Conservation (phyloP, 352 stramenopile species). For the Phytopythium delawarense region DNA sequence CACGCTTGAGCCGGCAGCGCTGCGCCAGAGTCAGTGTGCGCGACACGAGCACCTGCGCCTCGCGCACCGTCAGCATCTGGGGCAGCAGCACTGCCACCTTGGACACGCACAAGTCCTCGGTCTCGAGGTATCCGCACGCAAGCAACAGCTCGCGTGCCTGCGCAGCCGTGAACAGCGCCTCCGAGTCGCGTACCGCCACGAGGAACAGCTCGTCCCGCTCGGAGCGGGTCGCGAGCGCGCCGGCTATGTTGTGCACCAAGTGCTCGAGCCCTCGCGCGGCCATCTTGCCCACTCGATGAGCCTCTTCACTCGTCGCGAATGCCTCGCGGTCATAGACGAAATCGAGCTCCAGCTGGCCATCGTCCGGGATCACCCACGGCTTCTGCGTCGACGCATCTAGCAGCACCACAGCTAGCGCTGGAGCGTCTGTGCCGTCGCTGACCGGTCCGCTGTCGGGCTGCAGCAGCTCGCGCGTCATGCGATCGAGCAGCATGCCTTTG, state of each 20-base stretch:
- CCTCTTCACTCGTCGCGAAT: constrained; percentile 53
- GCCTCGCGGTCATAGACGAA: constrained; percentile 80
- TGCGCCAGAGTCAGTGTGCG: constrained; percentile 64
- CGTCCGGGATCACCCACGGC: constrained; percentile 60
- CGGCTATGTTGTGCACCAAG: constrained; percentile 67
- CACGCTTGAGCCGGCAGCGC: constrained; percentile 68
- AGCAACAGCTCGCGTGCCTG: constrained; percentile 84
- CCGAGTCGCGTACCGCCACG: constrained; percentile 71
- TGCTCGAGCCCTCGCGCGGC: constrained; percentile 63
- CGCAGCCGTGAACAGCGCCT: constrained; percentile 71
- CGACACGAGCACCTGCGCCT: constrained; percentile 68
- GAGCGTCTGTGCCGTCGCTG: constrained; percentile 6
- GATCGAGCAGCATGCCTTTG: constrained; percentile 53
- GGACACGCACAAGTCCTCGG: constrained; percentile 50
- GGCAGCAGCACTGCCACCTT: constrained; percentile 66
- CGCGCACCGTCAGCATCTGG: constrained; percentile 83
- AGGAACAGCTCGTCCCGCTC: constrained; percentile 79
- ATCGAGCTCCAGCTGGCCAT: constrained; percentile 60
- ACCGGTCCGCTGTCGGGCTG: constrained; percentile 9
- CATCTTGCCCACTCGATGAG: constrained; percentile 48
- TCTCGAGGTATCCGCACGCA: constrained; percentile 58
- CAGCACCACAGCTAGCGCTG: constrained; percentile 21
- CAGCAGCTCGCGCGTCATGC: constrained; percentile 50
- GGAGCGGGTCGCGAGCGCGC: constrained; percentile 40
- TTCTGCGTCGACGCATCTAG: constrained; percentile 53